These are phyloP conservation scores for Boletus edulis DNA, from an alignment of 768 basidiomycete genomes.

Conservation along the genomic window DNA sequence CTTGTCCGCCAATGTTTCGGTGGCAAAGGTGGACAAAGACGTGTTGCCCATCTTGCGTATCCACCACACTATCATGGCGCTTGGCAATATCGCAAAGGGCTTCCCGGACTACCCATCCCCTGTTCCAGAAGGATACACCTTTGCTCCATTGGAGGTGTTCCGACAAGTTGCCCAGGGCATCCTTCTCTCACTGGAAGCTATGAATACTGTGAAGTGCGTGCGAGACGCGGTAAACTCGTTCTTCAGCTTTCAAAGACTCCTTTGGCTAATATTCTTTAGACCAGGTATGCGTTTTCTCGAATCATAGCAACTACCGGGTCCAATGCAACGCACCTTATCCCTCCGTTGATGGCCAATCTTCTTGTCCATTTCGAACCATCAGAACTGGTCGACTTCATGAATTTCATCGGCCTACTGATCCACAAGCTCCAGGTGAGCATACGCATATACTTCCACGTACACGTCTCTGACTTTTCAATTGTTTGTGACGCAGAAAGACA, in stretches of 20 bases:
- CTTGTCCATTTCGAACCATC: slow-evolving; percentile 88
- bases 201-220: slow-evolving; percentile 84
- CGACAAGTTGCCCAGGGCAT: slow-evolving; percentile 83
- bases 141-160: slow-evolving; percentile 78
- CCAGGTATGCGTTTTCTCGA: slow-evolving; percentile 89
- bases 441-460: neutral
- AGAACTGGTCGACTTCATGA: slow-evolving; percentile 94
- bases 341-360: slow-evolving; percentile 86
- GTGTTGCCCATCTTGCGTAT: slow-evolving; percentile 79
- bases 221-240: slow-evolving; percentile 78
- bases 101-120: slow-evolving; percentile 88
- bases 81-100: slow-evolving; percentile 93
- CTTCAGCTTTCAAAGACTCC: neutral
- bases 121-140: slow-evolving; percentile 60
- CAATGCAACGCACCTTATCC: slow-evolving; percentile 82
- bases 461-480: neutral
- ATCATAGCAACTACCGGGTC: slow-evolving; percentile 89
- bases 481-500: slow-evolving; percentile 55
- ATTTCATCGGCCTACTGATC: slow-evolving; percentile 87
- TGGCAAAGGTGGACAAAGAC: slow-evolving; percentile 59
- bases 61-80: slow-evolving; percentile 92
- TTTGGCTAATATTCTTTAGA: slow-evolving; percentile 44
- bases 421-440: slow-evolving; percentile 80
- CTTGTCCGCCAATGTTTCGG: slow-evolving; percentile 55
- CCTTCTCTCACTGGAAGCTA: slow-evolving; percentile 79